Evolutionary conservation across 2,329 filamentous ascomycete genomes (phyloP).

Genomic region (Scolecobasidium constrictum): DNA sequence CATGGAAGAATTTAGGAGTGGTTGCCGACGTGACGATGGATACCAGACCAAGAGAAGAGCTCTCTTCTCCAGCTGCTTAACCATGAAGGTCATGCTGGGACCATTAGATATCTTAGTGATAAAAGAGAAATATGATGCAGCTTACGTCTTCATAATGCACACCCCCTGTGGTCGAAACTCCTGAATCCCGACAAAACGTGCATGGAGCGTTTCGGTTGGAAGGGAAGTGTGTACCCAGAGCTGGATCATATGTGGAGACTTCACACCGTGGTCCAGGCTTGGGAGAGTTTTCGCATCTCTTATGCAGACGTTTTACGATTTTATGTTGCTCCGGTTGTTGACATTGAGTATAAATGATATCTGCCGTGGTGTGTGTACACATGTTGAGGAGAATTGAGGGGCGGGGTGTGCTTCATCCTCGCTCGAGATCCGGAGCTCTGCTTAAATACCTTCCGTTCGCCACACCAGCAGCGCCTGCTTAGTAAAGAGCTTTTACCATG

Average conservation of each 20-base stretch:
- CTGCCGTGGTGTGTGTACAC: constrained; percentile 10
- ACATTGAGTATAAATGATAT: constrained; percentile 4
- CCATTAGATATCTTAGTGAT: constrained; percentile 3
- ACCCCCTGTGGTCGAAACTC: constrained; percentile 1
- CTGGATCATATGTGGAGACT: constrained; percentile 10
- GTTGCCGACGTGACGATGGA: too few species aligned
- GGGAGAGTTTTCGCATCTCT: constrained; percentile 10
- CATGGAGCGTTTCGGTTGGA: constrained; percentile 11
- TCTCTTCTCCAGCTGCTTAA: neutral
- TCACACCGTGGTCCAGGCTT: constrained; percentile 10
- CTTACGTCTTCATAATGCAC: constrained; percentile 6
- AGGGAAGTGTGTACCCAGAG: constrained; percentile 10
- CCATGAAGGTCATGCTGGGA: constrained; percentile 9
- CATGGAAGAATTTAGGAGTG: too few species aligned
- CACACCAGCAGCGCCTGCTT: too few species aligned
- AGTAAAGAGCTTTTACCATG: too few species aligned
- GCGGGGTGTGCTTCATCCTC: too few species aligned
- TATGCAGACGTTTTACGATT: constrained; percentile 11
- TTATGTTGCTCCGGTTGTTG: constrained; percentile 9
- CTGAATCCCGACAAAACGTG: constrained; percentile 12
- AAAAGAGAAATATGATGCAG: constrained; percentile 4
- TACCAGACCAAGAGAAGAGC: neutral
- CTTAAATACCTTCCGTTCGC: too few species aligned
- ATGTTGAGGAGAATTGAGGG: constrained; percentile 8
- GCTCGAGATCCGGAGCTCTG: too few species aligned